Conservation (phyloP, 1,284 basidiomycete genomes). For the Ustilago lituana region DNA sequence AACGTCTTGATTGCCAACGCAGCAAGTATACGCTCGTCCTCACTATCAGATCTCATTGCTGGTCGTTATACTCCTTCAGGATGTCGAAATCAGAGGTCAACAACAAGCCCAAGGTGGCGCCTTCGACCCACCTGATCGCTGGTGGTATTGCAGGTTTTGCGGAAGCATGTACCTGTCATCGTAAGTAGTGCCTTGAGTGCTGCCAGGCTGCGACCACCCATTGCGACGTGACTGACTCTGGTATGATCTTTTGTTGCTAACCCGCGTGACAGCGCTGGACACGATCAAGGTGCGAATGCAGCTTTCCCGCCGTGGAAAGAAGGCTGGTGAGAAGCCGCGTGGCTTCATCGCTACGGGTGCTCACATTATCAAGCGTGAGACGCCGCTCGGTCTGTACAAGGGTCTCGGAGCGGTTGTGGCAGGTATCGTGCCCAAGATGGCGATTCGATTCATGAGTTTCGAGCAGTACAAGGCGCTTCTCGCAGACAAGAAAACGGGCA, state of each 20-base stretch:
- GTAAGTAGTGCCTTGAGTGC: constrained; percentile 57
- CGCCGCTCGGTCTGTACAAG: constrained; percentile 95
- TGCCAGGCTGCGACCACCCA: too few relatives aligned
- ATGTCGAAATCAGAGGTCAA: constrained; percentile 35
- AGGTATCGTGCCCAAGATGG: constrained; percentile 97
- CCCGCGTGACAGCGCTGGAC: constrained; percentile 73
- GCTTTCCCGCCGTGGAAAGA: constrained; percentile 70
- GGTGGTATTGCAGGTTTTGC: constrained; percentile 67
- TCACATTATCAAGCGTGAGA: constrained; percentile 89
- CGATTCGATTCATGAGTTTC: constrained; percentile 97
- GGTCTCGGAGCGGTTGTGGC: constrained; percentile 96
- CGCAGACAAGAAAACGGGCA: constrained; percentile 79
- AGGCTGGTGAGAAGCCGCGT: constrained; percentile 73
- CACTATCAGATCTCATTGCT: too few relatives aligned
- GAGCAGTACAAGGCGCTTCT: constrained; percentile 90
- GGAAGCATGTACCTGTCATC: constrained; percentile 67
- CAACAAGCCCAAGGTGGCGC: constrained; percentile 64
- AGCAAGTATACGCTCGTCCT: constrained; percentile 4
- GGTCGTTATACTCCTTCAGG: too few relatives aligned
- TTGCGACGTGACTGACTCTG: too few relatives aligned
- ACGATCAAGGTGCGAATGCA: constrained; percentile 99
- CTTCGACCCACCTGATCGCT: constrained; percentile 66
- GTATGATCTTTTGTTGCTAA: too few relatives aligned
- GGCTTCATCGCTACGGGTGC: constrained; percentile 92
- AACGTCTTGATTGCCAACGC: background rate